Evolutionary conservation across 2,329 filamentous ascomycete genomes (phyloP).

Genomic region (Sclerotiophoma versabilis): DNA sequence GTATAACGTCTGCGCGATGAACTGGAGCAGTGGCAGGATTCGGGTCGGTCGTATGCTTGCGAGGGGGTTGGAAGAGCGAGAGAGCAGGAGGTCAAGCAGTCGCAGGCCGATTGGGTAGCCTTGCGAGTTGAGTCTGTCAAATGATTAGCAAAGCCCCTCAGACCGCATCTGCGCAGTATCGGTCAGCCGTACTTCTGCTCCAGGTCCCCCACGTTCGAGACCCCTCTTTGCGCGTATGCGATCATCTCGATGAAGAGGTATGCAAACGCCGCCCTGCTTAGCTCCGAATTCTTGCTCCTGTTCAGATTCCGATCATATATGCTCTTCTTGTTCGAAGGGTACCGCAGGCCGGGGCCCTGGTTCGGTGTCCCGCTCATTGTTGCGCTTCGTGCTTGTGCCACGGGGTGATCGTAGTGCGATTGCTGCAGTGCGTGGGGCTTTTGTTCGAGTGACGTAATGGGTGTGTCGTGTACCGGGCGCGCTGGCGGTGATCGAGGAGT

Average conservation of each 20-base stretch:
- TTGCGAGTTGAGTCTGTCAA: conserved; percentile 79
- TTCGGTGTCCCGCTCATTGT: conserved; percentile 36
- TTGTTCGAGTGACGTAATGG: conserved; percentile 9
- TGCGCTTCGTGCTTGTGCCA: conserved; percentile 20
- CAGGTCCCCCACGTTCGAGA: conserved; percentile 91
- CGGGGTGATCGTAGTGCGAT: conserved; percentile 7
- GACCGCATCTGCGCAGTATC: not conserved
- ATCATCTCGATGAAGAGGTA: conserved; percentile 98
- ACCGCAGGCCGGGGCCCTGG: conserved; percentile 69
- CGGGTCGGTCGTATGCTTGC: conserved; percentile 74
- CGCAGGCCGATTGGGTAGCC: conserved; percentile 94
- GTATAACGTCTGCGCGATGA: conserved; percentile 93
- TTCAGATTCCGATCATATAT: conserved; percentile 98
- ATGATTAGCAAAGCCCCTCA: not conserved
- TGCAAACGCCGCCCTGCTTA: conserved; percentile 92
- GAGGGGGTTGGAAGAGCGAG: conserved; percentile 61
- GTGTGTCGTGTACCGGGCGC: conserved; percentile 7
- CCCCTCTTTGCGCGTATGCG: conserved; percentile 86
- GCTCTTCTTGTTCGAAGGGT: conserved; percentile 92
- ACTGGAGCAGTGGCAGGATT: conserved; percentile 89
- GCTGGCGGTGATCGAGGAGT: conserved; percentile 12
- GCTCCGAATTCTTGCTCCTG: conserved; percentile 84
- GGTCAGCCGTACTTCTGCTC: conserved; percentile 74
- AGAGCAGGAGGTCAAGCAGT: conserved; percentile 92
- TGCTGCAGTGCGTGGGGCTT: conserved; percentile 15